phyloP scores from a whole-genome alignment of 78 protist genomes.

The Dictyostelium brefeldianum region DNA sequence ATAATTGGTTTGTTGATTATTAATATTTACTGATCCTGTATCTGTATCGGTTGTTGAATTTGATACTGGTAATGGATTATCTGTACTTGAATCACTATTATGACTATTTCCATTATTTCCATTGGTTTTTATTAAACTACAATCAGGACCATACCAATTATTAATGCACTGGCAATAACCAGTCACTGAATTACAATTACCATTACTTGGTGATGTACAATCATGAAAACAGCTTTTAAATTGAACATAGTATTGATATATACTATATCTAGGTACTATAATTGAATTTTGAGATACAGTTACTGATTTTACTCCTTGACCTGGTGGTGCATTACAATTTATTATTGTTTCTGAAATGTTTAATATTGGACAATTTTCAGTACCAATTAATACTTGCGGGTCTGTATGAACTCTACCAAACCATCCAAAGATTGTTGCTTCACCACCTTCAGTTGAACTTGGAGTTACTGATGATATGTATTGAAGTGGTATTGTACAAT shows the following conservation, averaged over 20 bases:
- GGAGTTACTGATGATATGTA: not conserved
- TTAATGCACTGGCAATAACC: not conserved
- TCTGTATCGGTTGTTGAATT: not conserved
- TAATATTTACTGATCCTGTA: not conserved
- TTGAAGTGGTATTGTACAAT: not conserved
- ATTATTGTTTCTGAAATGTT: too few species aligned
- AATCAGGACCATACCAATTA: not conserved
- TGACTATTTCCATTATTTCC: not conserved
- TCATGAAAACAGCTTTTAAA: too few species aligned
- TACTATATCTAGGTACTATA: too few species aligned
- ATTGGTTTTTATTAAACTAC: not conserved
- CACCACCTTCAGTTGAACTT: not conserved
- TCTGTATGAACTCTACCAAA: not conserved
- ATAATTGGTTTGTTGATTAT: not conserved
- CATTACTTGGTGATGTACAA: not conserved
- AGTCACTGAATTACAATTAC: not conserved
- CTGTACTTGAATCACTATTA: not conserved
- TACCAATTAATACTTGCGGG: not conserved
- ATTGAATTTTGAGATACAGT: too few species aligned
- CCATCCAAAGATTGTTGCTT: not conserved
- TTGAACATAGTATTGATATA: too few species aligned
- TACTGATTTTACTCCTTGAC: too few species aligned
- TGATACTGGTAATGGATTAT: not conserved
- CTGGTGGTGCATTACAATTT: too few species aligned
- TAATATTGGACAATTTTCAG: too few species aligned